Base-by-base conservation (phyloP, 1,139 yeast species). In the Zygosaccharomyces pseudobailii region DNA sequence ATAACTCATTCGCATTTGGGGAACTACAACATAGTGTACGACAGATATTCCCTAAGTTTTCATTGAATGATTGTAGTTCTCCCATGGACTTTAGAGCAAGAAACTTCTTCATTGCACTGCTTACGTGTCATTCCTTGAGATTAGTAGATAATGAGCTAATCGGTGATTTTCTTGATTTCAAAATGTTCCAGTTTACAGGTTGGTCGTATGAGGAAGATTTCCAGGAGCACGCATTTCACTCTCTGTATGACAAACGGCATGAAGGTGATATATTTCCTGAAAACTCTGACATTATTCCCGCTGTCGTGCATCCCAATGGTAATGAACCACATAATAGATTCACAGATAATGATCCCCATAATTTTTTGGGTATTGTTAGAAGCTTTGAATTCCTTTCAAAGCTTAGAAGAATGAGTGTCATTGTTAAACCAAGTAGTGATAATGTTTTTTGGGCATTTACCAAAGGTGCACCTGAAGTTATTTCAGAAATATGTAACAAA, bases 381-480 rank as follows among this genome's bases (percentile, higher is more conserved):
- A 88, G 87, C 58, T 89, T 81, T 67, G 98, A 92, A 56, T 92
- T 92, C 65, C 75, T 87, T 10, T 82, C 97, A 0, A 78, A 82
- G 33, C 70, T 94, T 52, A 81, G 98, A 65, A 75, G 98, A 59
- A 92, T 92, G 97, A 84, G 95, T 47, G 97, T 89, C 0, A 66
- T 89, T 48, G 80, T 82, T 19, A 75, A 75, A 45, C 68, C 73
- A 6, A 65, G 63, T 34, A 60, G 63, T 46, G 70, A 63, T 41
- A 66, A 67, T 25, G 53, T 66, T 36, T 63, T 68, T 45, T 69
- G 68, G 51, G 79, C 87, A 0, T 84, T 79, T 62, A 86, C 94
- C 10, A 92, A 92, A 63, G 99, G 99, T 43, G 98, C 99, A 0
- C 99, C 99, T 0, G 99, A 92, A 65, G 87, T 90, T n/a, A 87